These are phyloP conservation scores for Colletotrichum cereale DNA, from an alignment of 2,329 filamentous ascomycete genomes.

Conservation along the genomic window DNA sequence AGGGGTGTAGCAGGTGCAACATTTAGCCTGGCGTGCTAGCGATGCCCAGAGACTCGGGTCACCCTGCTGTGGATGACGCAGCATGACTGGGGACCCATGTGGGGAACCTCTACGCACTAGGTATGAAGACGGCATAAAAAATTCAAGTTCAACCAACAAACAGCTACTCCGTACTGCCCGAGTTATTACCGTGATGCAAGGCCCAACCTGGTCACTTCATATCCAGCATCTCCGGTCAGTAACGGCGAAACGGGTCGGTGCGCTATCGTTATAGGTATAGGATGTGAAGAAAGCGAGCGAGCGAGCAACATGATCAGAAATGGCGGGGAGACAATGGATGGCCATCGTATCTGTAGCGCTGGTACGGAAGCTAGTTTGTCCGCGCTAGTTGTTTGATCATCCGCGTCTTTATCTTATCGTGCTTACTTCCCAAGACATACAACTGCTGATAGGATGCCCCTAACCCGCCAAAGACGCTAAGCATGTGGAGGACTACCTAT, in stretches of 20 bases:
- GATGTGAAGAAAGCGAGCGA: neutral
- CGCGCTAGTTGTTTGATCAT: slow-evolving; percentile 3
- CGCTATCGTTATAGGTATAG: neutral
- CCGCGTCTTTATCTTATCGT: slow-evolving; percentile 1
- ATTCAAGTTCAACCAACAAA: neutral
- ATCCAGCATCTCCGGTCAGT: neutral
- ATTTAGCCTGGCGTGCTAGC: slow-evolving; percentile 4
- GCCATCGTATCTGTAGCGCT: neutral
- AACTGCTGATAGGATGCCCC: slow-evolving; percentile 1
- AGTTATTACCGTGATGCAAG: neutral
- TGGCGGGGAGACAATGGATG: neutral
- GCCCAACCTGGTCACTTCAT: neutral
- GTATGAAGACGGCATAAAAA: neutral
- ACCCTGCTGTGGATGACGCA: slow-evolving; percentile 35
- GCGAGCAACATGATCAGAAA: neutral
- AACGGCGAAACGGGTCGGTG: neutral
- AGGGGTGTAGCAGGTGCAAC: neutral
- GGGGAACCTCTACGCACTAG: slow-evolving; percentile 1
- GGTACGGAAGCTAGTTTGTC: neutral
- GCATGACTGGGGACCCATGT: slow-evolving; percentile 7
- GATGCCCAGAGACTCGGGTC: slow-evolving; percentile 29
- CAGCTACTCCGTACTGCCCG: neutral
- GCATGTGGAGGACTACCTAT: neutral
- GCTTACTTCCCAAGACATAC: neutral
- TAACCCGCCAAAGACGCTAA: neutral